phyloP scores from a whole-genome alignment of 208 protist genomes.

The Crithidia brevicula region DNA sequence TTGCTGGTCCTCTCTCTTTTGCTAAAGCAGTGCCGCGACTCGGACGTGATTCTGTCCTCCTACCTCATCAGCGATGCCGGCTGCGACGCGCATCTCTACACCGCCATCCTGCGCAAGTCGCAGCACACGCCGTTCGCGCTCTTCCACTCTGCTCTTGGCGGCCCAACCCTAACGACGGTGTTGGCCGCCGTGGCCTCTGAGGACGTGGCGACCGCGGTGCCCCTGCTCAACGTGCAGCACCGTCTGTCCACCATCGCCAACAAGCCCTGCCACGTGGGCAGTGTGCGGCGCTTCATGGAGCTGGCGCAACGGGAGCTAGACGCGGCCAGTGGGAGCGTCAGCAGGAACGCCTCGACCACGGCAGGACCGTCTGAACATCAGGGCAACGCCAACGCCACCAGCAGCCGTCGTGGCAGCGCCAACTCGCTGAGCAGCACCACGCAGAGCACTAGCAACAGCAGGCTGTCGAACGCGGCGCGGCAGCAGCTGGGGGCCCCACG shows the following conservation, averaged over 20 bases:
- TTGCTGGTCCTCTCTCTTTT: constrained; percentile 60
- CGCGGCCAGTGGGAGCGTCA: neutral
- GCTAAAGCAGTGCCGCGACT: constrained; percentile 52
- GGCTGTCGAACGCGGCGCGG: neutral
- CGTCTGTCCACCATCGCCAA: constrained; percentile 49
- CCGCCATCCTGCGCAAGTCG: constrained; percentile 40
- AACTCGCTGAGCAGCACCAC: constrained; percentile 17
- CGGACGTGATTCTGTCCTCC: constrained; percentile 68
- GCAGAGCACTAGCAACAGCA: constrained; percentile 15
- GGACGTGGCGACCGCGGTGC: constrained; percentile 38
- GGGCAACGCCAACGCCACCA: constrained; percentile 7
- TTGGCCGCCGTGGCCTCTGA: constrained; percentile 37
- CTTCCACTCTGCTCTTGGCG: constrained; percentile 59
- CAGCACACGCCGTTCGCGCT: constrained; percentile 40
- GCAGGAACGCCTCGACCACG: neutral
- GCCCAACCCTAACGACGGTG: constrained; percentile 55
- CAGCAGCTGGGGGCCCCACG: constrained; percentile 11
- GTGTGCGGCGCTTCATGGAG: constrained; percentile 47
- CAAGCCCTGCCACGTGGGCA: constrained; percentile 50
- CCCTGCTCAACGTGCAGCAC: constrained; percentile 59
- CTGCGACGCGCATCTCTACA: constrained; percentile 31
- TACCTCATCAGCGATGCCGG: constrained; percentile 57
- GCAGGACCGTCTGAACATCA: neutral
- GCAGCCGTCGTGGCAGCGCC: constrained; percentile 3
- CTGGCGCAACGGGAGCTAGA: constrained; percentile 51